These are phyloP conservation scores for Chaetothyriales sp. DNA, from an alignment of 2,329 filamentous ascomycete genomes.

Conservation along the genomic window DNA sequence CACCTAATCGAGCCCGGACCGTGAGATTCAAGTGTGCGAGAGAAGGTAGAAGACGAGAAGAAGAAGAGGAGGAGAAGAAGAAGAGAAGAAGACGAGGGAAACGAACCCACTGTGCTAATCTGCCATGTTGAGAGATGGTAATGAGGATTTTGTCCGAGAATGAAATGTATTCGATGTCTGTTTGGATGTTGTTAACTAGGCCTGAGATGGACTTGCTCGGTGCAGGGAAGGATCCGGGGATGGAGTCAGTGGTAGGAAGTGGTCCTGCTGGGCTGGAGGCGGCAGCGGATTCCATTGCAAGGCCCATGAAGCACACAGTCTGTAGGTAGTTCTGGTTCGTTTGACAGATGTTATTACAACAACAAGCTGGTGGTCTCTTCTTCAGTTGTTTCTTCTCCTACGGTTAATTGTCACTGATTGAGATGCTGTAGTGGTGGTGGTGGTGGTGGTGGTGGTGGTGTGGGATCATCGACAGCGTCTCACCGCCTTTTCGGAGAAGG, in stretches of 20 bases:
- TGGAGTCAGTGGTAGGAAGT: conserved; percentile 11
- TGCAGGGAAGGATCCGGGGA: conserved; percentile 49
- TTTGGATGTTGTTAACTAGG: conserved; percentile 50
- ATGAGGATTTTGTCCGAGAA: conserved; percentile 87
- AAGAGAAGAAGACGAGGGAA: too few species aligned
- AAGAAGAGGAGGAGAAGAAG: not conserved
- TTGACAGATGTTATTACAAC: not conserved
- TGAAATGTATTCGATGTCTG: conserved; percentile 54
- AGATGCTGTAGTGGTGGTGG: too few species aligned
- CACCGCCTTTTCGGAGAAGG: not conserved
- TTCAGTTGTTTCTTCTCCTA: not conserved
- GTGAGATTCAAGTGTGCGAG: conserved; percentile 19
- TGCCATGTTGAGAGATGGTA: conserved; percentile 72
- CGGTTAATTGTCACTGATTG: too few species aligned
- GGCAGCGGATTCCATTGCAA: not conserved
- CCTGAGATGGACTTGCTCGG: conserved; percentile 45
- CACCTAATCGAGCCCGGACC: conserved; percentile 30
- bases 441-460: too few species aligned
- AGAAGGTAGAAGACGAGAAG: conserved; percentile 2
- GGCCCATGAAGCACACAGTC: not conserved
- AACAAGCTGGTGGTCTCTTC: not conserved
- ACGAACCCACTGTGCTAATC: conserved; percentile 78
- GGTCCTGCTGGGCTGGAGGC: not conserved
- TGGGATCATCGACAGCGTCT: too few species aligned
- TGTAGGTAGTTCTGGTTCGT: not conserved